phyloP scores from a whole-genome alignment of 495 filamentous ascomycete genomes.

The Aspergillus leporis region DNA sequence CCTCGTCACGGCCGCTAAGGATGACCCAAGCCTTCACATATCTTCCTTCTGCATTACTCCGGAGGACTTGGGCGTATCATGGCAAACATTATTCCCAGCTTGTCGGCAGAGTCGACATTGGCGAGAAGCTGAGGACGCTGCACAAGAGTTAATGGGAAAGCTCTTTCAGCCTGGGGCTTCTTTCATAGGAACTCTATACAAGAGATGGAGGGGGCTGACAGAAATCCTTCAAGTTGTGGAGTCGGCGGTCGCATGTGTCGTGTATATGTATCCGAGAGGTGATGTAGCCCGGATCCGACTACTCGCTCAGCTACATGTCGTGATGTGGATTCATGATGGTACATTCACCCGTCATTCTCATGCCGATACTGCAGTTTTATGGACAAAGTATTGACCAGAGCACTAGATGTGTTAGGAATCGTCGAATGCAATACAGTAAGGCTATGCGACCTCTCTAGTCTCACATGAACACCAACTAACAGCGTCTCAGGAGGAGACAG shows the following conservation, averaged over 20 bases:
- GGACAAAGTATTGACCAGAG: background rate
- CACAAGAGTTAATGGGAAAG: background rate
- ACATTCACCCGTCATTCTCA: background rate
- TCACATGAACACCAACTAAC: background rate
- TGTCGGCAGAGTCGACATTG: background rate
- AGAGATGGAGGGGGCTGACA: background rate
- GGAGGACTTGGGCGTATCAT: background rate
- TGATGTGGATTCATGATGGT: conserved; percentile 1
- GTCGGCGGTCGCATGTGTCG: background rate
- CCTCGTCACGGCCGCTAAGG: background rate
- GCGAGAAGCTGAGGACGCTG: background rate
- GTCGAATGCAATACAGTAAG: background rate
- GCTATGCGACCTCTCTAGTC: background rate
- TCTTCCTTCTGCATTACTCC: background rate
- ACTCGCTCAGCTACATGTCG: background rate
- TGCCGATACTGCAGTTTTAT: background rate
- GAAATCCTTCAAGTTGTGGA: background rate
- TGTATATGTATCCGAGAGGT: background rate
- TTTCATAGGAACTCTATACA: background rate
- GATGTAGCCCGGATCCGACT: background rate
- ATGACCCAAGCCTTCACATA: background rate
- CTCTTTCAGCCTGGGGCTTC: background rate
- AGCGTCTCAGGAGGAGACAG: background rate
- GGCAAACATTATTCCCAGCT: background rate
- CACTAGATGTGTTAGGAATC: background rate